Conservation (phyloP, 2,329 filamentous ascomycete species). For the Penicillium polonicum region DNA sequence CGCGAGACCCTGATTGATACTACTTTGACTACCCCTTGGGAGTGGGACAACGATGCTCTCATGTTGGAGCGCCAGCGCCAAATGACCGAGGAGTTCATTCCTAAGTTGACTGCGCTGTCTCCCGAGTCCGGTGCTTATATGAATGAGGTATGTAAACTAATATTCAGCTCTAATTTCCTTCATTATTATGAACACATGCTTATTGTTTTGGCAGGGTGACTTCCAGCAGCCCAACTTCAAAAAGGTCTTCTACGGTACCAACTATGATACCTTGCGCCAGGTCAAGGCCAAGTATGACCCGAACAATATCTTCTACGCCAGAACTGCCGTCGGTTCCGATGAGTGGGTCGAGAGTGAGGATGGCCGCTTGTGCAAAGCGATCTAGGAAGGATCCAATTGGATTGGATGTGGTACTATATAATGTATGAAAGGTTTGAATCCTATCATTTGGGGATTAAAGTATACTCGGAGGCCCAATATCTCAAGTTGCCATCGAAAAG, state of each 20-base stretch:
- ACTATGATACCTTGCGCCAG: slow-evolving; percentile 33
- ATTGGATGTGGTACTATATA: background rate
- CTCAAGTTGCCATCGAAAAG: background rate
- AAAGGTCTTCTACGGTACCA: slow-evolving; percentile 39
- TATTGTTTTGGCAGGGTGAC: slow-evolving; percentile 21
- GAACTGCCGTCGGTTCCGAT: slow-evolving; percentile 5
- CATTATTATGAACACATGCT: background rate
- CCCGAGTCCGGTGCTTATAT: slow-evolving; percentile 33
- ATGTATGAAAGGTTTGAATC: background rate
- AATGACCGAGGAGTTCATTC: slow-evolving; percentile 44
- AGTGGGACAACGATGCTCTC: slow-evolving; percentile 33
- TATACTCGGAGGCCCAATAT: background rate
- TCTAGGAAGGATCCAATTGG: background rate
- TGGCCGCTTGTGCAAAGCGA: slow-evolving; percentile 1
- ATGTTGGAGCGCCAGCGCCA: slow-evolving; percentile 38
- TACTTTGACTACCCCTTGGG: slow-evolving; percentile 39
- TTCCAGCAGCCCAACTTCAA: slow-evolving; percentile 39
- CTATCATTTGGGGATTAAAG: background rate
- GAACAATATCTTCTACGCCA: slow-evolving; percentile 35
- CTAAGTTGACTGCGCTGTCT: slow-evolving; percentile 36
- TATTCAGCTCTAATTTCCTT: background rate
- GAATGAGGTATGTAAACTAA: slow-evolving; percentile 13
- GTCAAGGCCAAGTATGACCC: slow-evolving; percentile 45
- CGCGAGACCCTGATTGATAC: slow-evolving; percentile 44
- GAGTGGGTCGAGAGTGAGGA: slow-evolving; percentile 3